These are phyloP conservation scores for Irpex rosettiformis DNA, from an alignment of 1,284 basidiomycete species.

Conservation along the genomic window DNA sequence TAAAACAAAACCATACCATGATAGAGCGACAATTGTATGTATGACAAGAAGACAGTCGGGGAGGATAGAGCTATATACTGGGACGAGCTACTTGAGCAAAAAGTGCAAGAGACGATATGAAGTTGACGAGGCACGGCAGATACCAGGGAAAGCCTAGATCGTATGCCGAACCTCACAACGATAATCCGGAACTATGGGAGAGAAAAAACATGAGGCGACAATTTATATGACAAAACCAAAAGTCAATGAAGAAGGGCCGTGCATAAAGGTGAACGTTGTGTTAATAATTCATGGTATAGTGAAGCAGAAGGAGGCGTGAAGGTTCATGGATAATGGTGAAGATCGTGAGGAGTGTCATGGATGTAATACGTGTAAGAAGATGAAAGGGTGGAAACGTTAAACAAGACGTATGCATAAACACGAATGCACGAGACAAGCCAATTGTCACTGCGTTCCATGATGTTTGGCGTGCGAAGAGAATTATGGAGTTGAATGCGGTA, in stretches of 20 bases:
- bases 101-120: neutral
- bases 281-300: conserved; percentile 1
- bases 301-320: neutral
- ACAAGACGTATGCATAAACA: neutral
- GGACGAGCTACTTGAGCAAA: neutral
- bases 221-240: neutral
- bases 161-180: neutral
- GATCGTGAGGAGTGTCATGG: neutral
- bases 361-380: neutral
- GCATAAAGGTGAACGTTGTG: neutral
- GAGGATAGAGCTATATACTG: neutral
- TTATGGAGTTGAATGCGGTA: neutral
- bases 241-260: neutral
- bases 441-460: neutral
- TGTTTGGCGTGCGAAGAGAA: neutral
- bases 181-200: neutral
- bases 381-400: neutral
- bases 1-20: conserved; percentile 3
- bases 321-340: conserved; percentile 5
- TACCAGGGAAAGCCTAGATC: neutral
- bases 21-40: neutral
- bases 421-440: neutral
- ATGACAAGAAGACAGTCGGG: neutral
- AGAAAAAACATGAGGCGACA: neutral
- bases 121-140: neutral